Conservation (phyloP, 2,329 filamentous ascomycete genomes). For the Penicillium sp. region DNA sequence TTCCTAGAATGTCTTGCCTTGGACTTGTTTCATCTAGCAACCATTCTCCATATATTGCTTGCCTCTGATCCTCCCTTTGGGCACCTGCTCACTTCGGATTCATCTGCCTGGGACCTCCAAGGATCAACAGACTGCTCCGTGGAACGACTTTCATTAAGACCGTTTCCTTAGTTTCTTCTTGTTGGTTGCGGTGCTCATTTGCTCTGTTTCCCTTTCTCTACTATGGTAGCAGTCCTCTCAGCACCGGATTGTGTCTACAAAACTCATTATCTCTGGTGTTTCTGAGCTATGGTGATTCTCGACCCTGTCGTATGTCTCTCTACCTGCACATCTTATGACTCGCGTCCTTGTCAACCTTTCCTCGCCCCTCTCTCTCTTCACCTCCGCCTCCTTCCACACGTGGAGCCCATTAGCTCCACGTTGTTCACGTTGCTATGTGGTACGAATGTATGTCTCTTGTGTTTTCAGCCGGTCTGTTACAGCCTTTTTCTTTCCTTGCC, state of each 20-base stretch:
- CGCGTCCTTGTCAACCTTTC: not conserved
- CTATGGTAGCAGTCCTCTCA: not conserved
- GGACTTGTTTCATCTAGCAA: not conserved
- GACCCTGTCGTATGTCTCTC: not conserved
- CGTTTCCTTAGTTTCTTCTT: not conserved
- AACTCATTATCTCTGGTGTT: not conserved
- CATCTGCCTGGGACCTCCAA: not conserved
- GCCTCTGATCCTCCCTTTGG: not conserved
- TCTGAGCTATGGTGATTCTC: not conserved
- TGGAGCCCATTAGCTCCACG: not conserved
- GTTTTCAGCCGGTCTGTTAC: constrained; percentile 14
- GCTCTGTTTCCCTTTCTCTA: not conserved
- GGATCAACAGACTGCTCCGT: not conserved
- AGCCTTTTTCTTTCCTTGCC: constrained; percentile 1
- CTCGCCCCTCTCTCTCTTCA: not conserved
- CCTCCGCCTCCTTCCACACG: not conserved
- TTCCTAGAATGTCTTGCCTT: not conserved
- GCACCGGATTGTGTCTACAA: not conserved
- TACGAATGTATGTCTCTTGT: constrained; percentile 22
- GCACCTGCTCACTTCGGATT: not conserved
- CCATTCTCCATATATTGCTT: constrained; percentile 1
- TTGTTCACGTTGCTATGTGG: constrained; percentile 23
- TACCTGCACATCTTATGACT: not conserved
- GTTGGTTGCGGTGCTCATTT: not conserved
- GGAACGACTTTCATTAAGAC: not conserved